Evolutionary conservation across 768 basidiomycete species (phyloP).

Genomic region (Rossbeevera mucosa): DNA sequence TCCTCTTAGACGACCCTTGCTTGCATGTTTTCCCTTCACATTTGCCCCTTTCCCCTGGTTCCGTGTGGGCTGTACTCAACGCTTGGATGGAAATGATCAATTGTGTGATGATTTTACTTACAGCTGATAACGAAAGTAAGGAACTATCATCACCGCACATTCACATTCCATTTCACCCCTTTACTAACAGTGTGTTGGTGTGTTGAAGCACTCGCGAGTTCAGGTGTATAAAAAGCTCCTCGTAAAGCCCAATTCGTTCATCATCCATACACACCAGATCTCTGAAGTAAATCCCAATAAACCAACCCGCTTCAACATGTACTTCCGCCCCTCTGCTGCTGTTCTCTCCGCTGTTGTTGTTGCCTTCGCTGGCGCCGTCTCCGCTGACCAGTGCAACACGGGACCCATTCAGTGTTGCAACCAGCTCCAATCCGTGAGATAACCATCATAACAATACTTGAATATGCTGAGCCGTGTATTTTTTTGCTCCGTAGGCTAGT

Average conservation of each 20-base stretch:
- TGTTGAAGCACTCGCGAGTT: not conserved
- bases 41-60: not conserved
- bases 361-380: not conserved
- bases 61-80: not conserved
- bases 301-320: not conserved
- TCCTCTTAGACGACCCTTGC: not conserved
- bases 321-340: not conserved
- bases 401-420: not conserved
- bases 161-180: not conserved
- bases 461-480: too few species aligned
- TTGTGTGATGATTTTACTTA: not conserved
- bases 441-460: too few species aligned
- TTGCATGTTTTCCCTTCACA: too few species aligned
- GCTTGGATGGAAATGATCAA: not conserved
- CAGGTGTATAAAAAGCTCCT: not conserved
- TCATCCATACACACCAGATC: not conserved
- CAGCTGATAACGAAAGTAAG: not conserved
- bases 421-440: not conserved
- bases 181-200: not conserved
- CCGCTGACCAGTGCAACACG: not conserved
- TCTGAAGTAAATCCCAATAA: not conserved
- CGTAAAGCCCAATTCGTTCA: not conserved
- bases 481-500: too few species aligned
- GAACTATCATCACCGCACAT: not conserved
- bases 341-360: not conserved